Base-by-base conservation (phyloP, 2,329 filamentous ascomycete genomes). In the Xylariaceae sp. region DNA sequence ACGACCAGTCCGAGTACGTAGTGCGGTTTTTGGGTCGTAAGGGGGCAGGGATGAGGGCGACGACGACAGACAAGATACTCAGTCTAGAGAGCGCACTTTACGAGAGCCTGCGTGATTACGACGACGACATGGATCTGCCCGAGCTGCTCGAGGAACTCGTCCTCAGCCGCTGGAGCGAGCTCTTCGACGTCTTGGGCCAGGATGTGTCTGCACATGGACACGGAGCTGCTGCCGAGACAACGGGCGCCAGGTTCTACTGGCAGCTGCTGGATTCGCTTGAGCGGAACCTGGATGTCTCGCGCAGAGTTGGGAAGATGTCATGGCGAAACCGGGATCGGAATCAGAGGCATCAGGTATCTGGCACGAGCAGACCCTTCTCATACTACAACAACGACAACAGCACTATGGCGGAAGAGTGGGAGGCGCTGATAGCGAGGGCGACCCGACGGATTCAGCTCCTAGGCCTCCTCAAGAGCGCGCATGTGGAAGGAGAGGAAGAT, bases 211-310 rank as follows among this genome's bases (percentile, higher is more conserved):
- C n/a, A n/a, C n/a, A 15, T 31, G 12, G 9, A 23, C 5, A 5
- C 36, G 8, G n/a, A n/a, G 13, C 40, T 5, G 7, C 8, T 8
- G n/a, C n/a, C 9, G 43, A 47, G 8, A 46, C 40, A 4, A 24
- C 36, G 2, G 40, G 48, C 1, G n/a, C n/a, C n/a, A n/a, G n/a
- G n/a, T 36, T 63, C 5, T 58, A 54, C 43, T 60, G 55, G 57
- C 52, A 57, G 31, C 51, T 55, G 3, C 48, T 58, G 14, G 48
- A 49, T 24, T 56, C 52, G 5, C 50, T 68, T 2, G 64, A 67
- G 42, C 51, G 57, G 15, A 68, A 67, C 32, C 39, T 61, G 7
- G 54, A 56, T 31, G 44, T 43, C 13, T 46, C 50, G 24, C 36
- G 26, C 28, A 46, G 14, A 8, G 8, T 26, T n/a, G n/a, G n/a